Conservation (phyloP, 164 flowering plant genomes). For the Piper longum region DNA sequence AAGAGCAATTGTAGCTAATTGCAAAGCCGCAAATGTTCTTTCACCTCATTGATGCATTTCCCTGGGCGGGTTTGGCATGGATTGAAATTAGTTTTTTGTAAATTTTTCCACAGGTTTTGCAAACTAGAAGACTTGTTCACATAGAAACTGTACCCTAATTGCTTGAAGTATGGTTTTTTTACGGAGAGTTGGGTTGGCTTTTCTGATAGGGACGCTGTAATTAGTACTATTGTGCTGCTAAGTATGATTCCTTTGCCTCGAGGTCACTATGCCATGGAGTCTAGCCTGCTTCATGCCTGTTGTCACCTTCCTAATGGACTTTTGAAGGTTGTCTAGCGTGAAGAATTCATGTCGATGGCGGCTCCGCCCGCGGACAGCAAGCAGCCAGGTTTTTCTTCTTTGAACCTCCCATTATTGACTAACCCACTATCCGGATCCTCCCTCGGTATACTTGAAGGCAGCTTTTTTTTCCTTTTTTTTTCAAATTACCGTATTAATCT, state of each 20-base stretch:
- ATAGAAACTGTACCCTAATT: not conserved
- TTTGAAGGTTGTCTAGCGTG: not conserved
- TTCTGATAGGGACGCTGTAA: too few species aligned
- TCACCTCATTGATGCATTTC: not conserved
- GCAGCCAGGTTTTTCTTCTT: not conserved
- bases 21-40: not conserved
- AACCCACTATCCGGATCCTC: not conserved
- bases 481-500: too few species aligned
- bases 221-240: too few species aligned
- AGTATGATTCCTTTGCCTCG: too few species aligned
- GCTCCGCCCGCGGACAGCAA: not conserved
- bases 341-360: not conserved
- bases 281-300: not conserved
- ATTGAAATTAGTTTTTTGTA: not conserved
- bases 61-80: not conserved
- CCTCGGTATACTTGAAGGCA: too few species aligned
- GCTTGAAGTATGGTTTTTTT: not conserved
- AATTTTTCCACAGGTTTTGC: not conserved
- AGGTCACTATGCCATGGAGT: too few species aligned
- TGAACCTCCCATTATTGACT: not conserved
- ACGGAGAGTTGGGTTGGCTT: too few species aligned
- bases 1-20: slow-evolving; percentile 16
- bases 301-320: not conserved
- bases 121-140: not conserved
- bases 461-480: too few species aligned